Base-by-base conservation (phyloP, 1,284 basidiomycete genomes). In the Crepidotus sp. region DNA sequence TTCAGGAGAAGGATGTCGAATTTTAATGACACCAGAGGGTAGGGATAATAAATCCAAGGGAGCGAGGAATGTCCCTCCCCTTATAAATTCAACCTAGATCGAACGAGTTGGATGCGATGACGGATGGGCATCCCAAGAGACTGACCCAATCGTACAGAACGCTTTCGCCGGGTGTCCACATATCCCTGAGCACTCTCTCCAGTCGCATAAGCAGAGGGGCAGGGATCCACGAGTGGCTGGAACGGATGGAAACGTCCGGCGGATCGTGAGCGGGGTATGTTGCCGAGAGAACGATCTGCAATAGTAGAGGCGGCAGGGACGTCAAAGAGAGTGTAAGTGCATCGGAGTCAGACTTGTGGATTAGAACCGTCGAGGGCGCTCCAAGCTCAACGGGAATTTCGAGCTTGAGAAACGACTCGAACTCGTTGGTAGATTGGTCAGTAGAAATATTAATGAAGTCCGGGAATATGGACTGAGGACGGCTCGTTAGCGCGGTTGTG, bases 381-480 rank as follows among this genome's bases (percentile, higher is more conserved):
- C 61, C 64, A 32, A 85, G 67, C 51, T 85, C 76, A 30, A 87
- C 61, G 10, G 80, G 76, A 37, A 86, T 65, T 53, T 83, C 74
- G 10, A 82, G 68, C 54, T 69, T 75, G 21, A 81, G 26, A 15
- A 63, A 55, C n/a, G 42, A 25, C 4, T 35, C 33, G 15, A 13
- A 35, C 11, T 31, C 33, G 33, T 26, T n/a, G n/a, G n/a, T 39
- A 39, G 46, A 43, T 32, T 39, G 36, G 39, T 69, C 65, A 45
- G 60, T 69, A 3, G 74, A 71, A 45, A 60, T 69, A 3, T 74
- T 71, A 24, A 81, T 54, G 53, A 69, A 83, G 54, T 83, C 80
- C 31, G 83, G 83, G 56, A 80, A 82, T 36, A 85, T 86, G 10
- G 82, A 76, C 82, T 85, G 52, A 10, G 26, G 14, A 3, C 7